Evolutionary conservation across 345 rosid species (phyloP).

Genomic region (Hibiscus tridactylites): DNA sequence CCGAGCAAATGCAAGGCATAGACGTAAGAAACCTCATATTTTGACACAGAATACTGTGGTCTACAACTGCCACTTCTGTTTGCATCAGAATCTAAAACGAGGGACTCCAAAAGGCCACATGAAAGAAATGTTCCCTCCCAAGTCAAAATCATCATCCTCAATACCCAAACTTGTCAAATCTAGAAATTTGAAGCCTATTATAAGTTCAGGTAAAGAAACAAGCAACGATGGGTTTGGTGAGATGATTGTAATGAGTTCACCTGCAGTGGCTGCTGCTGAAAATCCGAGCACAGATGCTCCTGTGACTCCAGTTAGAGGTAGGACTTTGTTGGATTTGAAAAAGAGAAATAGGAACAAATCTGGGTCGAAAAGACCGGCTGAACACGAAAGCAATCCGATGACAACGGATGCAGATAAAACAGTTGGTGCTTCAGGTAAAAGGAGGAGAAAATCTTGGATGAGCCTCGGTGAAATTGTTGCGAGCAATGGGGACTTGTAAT

Average conservation of each 20-base stretch:
- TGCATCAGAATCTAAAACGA: slow-evolving; percentile 37
- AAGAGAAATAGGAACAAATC: slow-evolving; percentile 40
- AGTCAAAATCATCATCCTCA: slow-evolving; percentile 4
- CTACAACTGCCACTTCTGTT: slow-evolving; percentile 63
- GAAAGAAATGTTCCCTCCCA: slow-evolving; percentile 37
- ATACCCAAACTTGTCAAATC: slow-evolving; percentile 12
- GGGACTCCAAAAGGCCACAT: slow-evolving; percentile 40
- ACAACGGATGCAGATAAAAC: slow-evolving; percentile 10
- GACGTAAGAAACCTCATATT: slow-evolving; percentile 23
- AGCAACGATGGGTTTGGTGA: neutral
- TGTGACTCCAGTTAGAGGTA: slow-evolving; percentile 18
- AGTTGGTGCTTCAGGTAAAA: slow-evolving; percentile 27
- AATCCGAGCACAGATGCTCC: slow-evolving; percentile 11
- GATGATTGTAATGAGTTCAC: slow-evolving; percentile 5
- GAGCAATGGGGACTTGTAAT: slow-evolving; percentile 12
- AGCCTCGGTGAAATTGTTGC: slow-evolving; percentile 45
- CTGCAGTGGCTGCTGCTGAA: slow-evolving; percentile 18
- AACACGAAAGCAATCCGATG: slow-evolving; percentile 17
- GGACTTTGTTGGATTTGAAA: slow-evolving; percentile 32
- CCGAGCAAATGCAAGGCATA: slow-evolving; percentile 22
- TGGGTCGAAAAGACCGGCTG: slow-evolving; percentile 22
- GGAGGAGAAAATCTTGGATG: slow-evolving; percentile 46
- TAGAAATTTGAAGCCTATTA: slow-evolving; percentile 6
- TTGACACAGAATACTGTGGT: slow-evolving; percentile 51
- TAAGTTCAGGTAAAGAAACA: neutral